These are phyloP conservation scores for Sporothrix sp. DNA, from an alignment of 2,329 filamentous ascomycete species.

Conservation along the genomic window DNA sequence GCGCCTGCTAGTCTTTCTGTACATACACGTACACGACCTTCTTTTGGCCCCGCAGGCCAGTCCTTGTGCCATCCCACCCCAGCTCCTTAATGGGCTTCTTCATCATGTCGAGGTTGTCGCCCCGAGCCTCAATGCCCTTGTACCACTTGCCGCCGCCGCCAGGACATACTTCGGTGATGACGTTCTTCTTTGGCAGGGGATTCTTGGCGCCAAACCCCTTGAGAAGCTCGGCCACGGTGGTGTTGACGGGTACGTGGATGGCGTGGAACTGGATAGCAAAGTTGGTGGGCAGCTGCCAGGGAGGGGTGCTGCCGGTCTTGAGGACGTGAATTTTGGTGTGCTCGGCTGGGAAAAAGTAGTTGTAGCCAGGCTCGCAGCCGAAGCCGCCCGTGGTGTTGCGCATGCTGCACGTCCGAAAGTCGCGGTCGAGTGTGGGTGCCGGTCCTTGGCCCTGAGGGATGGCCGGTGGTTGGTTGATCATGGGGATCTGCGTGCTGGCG, in stretches of 20 bases:
- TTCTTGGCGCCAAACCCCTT: conserved; percentile 49
- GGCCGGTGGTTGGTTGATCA: conserved; percentile 18
- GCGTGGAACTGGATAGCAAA: conserved; percentile 37
- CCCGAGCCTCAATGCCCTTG: conserved; percentile 41
- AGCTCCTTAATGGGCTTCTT: conserved; percentile 43
- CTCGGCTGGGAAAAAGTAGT: conserved; percentile 49
- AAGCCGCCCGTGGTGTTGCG: conserved; percentile 47
- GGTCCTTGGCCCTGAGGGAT: conserved; percentile 26
- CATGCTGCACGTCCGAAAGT: conserved; percentile 44
- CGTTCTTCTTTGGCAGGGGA: conserved; percentile 40
- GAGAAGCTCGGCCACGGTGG: conserved; percentile 47
- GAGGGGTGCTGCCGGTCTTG: conserved; percentile 35
- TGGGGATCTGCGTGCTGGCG: conserved; percentile 5
- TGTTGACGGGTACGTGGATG: conserved; percentile 42
- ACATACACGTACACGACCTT: conserved; percentile 53
- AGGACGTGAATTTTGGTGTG: conserved; percentile 53
- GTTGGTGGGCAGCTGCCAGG: conserved; percentile 41
- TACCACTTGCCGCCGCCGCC: conserved; percentile 51
- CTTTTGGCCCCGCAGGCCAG: conserved; percentile 37
- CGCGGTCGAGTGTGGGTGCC: conserved; percentile 33
- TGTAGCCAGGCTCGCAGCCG: conserved; percentile 52
- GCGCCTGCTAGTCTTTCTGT: conserved; percentile 46
- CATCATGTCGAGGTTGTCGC: conserved; percentile 39
- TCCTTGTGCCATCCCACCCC: conserved; percentile 48
- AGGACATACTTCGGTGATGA: conserved; percentile 45